A percentile compares a stretch with the other conserved stretches of the same genome.
Conservation (phyloP, 2,329 filamentous ascomycete species). For the Fusarium transvaalense region DNA sequence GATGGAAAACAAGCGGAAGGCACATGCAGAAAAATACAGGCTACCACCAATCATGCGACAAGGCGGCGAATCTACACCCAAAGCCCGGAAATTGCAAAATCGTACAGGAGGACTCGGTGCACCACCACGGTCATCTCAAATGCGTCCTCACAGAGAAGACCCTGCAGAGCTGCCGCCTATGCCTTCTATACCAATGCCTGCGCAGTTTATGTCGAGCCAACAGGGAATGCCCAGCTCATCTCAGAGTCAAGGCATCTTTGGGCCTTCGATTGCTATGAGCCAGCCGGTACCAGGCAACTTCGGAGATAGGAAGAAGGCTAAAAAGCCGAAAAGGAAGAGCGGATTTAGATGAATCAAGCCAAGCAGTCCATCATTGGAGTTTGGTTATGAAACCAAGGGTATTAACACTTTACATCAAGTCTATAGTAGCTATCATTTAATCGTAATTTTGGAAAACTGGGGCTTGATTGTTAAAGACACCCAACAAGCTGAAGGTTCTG, state of each 20-base stretch:
- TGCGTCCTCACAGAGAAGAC: constrained; percentile 26
- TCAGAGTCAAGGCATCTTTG: constrained; percentile 50
- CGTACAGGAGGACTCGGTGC: constrained; percentile 1
- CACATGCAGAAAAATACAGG: constrained; percentile 53
- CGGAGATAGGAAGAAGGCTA: constrained; percentile 59
- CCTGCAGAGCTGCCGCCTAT: constrained; percentile 29
- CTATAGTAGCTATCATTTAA: constrained; percentile 3
- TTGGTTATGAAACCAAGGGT: not conserved
- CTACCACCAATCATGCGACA: constrained; percentile 47
- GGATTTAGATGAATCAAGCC: constrained; percentile 54
- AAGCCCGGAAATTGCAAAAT: not conserved
- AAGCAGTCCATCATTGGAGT: not conserved
- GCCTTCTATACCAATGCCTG: constrained; percentile 39
- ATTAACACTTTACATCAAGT: not conserved
- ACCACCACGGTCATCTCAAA: constrained; percentile 26
- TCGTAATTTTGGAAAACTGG: not conserved
- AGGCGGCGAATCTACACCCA: constrained; percentile 37
- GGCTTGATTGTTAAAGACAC: not conserved
- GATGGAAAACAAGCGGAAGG: constrained; percentile 52
- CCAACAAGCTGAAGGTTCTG: no score
- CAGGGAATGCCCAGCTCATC: constrained; percentile 51
- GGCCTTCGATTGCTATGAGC: constrained; percentile 58
- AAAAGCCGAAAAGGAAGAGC: constrained; percentile 59
- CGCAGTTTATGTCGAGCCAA: constrained; percentile 55
- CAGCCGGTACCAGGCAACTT: constrained; percentile 61